A percentile compares a stretch with the other conserved stretches of the same genome.
These are phyloP conservation scores for Chaetomidium leptoderma DNA, from an alignment of 495 filamentous ascomycete genomes.

Conservation along the genomic window DNA sequence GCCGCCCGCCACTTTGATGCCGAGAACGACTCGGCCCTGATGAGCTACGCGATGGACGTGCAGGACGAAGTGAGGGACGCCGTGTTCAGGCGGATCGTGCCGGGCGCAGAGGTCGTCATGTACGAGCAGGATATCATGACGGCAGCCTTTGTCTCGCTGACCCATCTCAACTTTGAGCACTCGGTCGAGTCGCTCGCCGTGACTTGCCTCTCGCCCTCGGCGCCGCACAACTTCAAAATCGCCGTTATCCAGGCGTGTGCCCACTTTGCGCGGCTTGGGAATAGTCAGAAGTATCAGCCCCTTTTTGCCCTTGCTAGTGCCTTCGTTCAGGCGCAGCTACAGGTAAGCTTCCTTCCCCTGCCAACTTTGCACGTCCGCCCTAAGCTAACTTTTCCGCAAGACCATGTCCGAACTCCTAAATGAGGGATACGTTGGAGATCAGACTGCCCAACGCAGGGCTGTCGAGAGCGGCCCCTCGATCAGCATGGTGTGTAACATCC, in stretches of 20 bases:
- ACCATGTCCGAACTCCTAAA: constrained; percentile 39
- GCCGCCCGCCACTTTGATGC: constrained; percentile 56
- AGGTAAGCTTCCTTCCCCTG: constrained; percentile 37
- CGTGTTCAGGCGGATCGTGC: constrained; percentile 52
- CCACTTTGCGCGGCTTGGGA: constrained; percentile 49
- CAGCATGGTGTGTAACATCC: constrained; percentile 47
- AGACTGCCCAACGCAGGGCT: constrained; percentile 37
- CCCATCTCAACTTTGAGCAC: constrained; percentile 54
- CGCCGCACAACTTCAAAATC: constrained; percentile 58
- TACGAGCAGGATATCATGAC: constrained; percentile 60
- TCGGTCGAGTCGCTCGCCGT: constrained; percentile 51
- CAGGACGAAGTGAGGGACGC: constrained; percentile 62
- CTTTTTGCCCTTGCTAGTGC: constrained; percentile 52
- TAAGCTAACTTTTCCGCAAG: constrained; percentile 26
- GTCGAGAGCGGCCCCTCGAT: constrained; percentile 37
- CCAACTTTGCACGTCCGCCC: neutral
- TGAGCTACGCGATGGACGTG: constrained; percentile 62
- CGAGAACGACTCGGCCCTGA: constrained; percentile 56
- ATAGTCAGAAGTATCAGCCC: constrained; percentile 46
- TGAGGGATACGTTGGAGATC: constrained; percentile 42
- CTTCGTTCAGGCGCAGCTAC: constrained; percentile 52
- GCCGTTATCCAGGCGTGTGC: constrained; percentile 55
- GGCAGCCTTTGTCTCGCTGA: constrained; percentile 59
- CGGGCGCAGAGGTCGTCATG: constrained; percentile 40
- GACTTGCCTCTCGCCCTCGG: constrained; percentile 49